Evolutionary conservation across 345 rosid species (phyloP).

Genomic region (Gossypium mustelinum): DNA sequence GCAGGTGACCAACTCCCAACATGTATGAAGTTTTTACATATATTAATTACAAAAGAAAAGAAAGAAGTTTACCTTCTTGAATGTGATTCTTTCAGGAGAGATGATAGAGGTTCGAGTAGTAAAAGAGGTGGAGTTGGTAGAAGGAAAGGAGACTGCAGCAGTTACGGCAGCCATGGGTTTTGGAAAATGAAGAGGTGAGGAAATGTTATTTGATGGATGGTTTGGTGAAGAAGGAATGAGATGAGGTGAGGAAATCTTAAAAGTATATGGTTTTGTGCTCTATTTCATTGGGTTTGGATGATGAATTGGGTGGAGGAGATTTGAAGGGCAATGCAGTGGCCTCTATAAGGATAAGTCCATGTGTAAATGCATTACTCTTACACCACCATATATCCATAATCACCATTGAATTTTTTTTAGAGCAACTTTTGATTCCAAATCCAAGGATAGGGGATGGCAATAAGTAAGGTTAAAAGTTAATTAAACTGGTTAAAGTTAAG

Average conservation of each 20-base stretch:
- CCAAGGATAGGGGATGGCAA: neutral
- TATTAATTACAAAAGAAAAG: neutral
- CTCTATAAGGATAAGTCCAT: slow-evolving; percentile 45
- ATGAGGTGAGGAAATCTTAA: neutral
- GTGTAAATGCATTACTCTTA: slow-evolving; percentile 37
- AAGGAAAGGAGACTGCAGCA: slow-evolving; percentile 83
- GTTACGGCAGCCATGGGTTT: slow-evolving; percentile 63
- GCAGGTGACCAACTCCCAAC: neutral
- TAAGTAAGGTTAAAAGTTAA: too few species aligned
- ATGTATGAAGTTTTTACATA: neutral
- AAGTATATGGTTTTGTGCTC: neutral
- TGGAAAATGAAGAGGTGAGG: slow-evolving; percentile 1
- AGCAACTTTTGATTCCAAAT: neutral
- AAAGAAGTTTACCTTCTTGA: slow-evolving; percentile 52
- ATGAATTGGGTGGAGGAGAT: slow-evolving; percentile 57
- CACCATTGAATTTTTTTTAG: too few species aligned
- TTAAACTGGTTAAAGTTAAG: too few species aligned
- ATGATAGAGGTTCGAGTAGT: slow-evolving; percentile 47
- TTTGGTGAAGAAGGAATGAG: neutral
- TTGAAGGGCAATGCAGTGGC: slow-evolving; percentile 39
- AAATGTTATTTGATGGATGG: neutral
- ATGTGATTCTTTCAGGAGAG: slow-evolving; percentile 60
- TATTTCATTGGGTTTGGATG: slow-evolving; percentile 21
- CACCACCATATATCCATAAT: neutral
- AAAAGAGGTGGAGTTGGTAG: slow-evolving; percentile 65